These are phyloP conservation scores for Neurospora sp. DNA, from an alignment of 495 filamentous ascomycete species.

Conservation along the genomic window DNA sequence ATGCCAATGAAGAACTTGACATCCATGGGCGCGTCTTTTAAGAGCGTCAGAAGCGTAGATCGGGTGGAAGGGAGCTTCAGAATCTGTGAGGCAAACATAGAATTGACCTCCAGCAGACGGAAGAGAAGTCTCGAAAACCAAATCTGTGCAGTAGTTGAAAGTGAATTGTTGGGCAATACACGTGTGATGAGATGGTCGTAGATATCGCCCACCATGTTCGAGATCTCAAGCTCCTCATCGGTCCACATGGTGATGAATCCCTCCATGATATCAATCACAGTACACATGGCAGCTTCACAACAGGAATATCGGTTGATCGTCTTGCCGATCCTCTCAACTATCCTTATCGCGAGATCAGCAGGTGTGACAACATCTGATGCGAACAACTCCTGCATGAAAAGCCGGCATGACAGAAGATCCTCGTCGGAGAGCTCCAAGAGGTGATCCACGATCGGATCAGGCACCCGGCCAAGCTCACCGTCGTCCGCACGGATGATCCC, in stretches of 20 bases:
- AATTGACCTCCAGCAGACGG: slow-evolving; percentile 50
- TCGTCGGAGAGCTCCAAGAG: slow-evolving; percentile 46
- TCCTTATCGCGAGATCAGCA: slow-evolving; percentile 26
- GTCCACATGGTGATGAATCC: slow-evolving; percentile 56
- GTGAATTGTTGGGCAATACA: slow-evolving; percentile 48
- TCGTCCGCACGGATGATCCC: slow-evolving; percentile 24
- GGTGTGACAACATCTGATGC: slow-evolving; percentile 31
- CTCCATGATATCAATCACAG: slow-evolving; percentile 62
- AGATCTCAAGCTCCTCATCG: slow-evolving; percentile 41
- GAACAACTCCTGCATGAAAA: slow-evolving; percentile 41
- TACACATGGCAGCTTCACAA: slow-evolving; percentile 63
- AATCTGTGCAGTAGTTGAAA: slow-evolving; percentile 58
- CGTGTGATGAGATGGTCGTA: slow-evolving; percentile 68
- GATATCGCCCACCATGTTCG: slow-evolving; percentile 55
- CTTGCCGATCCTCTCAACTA: slow-evolving; percentile 40
- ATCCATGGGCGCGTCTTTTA: slow-evolving; percentile 53
- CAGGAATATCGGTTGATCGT: slow-evolving; percentile 57
- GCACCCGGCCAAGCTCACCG: slow-evolving; percentile 25
- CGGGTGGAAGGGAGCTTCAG: slow-evolving; percentile 53
- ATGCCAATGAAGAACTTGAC: slow-evolving; percentile 68
- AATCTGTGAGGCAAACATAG: slow-evolving; percentile 45
- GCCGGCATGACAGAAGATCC: slow-evolving; percentile 48
- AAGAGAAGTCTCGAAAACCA: slow-evolving; percentile 57
- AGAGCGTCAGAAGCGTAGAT: slow-evolving; percentile 62
- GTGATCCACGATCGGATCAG: slow-evolving; percentile 43